Evolutionary conservation across 768 basidiomycete genomes (phyloP).

Genomic region (Russula abietina): DNA sequence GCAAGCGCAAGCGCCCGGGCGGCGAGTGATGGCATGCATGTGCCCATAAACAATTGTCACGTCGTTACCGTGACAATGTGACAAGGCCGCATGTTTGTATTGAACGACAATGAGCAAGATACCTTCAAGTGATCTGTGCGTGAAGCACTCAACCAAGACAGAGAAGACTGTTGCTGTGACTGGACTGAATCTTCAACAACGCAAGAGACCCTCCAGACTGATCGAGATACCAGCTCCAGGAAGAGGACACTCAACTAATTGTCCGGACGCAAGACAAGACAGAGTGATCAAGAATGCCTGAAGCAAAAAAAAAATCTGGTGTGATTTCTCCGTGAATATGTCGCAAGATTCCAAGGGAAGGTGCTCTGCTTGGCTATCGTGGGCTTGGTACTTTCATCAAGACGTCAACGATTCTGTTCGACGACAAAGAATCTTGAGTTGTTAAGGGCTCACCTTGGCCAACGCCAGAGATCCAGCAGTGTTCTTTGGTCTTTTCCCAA

Average conservation of each 20-base stretch:
- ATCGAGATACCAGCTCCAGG: constrained; percentile 7
- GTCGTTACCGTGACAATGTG: constrained; percentile 20
- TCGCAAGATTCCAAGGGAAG: constrained; percentile 11
- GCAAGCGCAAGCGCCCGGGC: constrained; percentile 8
- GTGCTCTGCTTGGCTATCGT: constrained; percentile 19
- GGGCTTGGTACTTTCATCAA: constrained; percentile 17
- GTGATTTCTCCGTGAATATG: constrained; percentile 18
- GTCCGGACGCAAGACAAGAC: constrained; percentile 16
- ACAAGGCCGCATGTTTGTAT: constrained; percentile 17
- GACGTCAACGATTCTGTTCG: constrained; percentile 1
- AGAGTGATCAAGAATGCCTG: constrained; percentile 21
- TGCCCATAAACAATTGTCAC: constrained; percentile 19
- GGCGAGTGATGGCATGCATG: background rate
- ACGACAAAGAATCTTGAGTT: constrained; percentile 14
- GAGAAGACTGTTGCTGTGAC: constrained; percentile 13
- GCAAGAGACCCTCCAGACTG: constrained; percentile 15
- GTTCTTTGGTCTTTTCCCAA: constrained; percentile 2
- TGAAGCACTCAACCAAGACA: constrained; percentile 13
- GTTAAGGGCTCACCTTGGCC: constrained; percentile 2
- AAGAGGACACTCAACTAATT: constrained; percentile 11
- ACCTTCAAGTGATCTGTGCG: constrained; percentile 19
- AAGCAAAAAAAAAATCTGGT: background rate
- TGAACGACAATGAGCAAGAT: constrained; percentile 21
- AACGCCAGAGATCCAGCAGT: background rate
- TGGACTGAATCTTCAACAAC: constrained; percentile 16